phyloP scores from a whole-genome alignment of 2,329 filamentous ascomycete species.

The Elsinoe australis region DNA sequence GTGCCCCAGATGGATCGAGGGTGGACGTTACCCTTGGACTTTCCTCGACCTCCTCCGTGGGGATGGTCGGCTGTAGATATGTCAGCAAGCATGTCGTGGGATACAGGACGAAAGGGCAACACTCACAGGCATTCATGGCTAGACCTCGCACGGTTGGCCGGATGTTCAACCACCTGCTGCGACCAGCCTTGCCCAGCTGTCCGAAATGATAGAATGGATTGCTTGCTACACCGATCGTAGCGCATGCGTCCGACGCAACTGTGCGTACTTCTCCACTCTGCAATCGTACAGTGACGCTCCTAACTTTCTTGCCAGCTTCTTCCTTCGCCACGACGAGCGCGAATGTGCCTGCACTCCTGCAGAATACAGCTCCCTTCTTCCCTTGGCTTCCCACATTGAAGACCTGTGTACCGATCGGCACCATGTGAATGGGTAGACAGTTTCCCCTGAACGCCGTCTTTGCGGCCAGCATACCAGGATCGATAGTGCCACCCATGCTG shows the following conservation, averaged over 20 bases:
- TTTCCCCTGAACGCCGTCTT: constrained; percentile 93
- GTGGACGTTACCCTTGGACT: constrained; percentile 95
- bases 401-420: constrained; percentile 86
- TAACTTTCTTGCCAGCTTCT: constrained; percentile 58
- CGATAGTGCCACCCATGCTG: constrained; percentile 85
- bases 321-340: constrained; percentile 85
- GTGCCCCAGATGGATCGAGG: constrained; percentile 95
- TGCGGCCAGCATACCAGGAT: constrained; percentile 91
- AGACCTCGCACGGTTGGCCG: constrained; percentile 92
- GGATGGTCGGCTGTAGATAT: constrained; percentile 69
- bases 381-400: constrained; percentile 77
- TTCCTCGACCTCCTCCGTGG: constrained; percentile 97
- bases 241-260: constrained; percentile 86
- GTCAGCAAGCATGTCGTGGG: neutral
- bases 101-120: neutral
- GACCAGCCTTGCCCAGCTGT: constrained; percentile 89
- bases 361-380: constrained; percentile 75
- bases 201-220: constrained; percentile 86
- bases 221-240: constrained; percentile 88
- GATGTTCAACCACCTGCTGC: constrained; percentile 88
- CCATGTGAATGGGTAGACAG: constrained; percentile 90
- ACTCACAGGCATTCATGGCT: constrained; percentile 90
- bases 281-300: constrained; percentile 74
- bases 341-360: constrained; percentile 87
- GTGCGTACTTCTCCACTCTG: constrained; percentile 89